Percentiles rank a stretch among this genome's conserved stretches.
Evolutionary conservation across 1,284 basidiomycete genomes (phyloP).

Genomic region (Coriolopsis trogii): DNA sequence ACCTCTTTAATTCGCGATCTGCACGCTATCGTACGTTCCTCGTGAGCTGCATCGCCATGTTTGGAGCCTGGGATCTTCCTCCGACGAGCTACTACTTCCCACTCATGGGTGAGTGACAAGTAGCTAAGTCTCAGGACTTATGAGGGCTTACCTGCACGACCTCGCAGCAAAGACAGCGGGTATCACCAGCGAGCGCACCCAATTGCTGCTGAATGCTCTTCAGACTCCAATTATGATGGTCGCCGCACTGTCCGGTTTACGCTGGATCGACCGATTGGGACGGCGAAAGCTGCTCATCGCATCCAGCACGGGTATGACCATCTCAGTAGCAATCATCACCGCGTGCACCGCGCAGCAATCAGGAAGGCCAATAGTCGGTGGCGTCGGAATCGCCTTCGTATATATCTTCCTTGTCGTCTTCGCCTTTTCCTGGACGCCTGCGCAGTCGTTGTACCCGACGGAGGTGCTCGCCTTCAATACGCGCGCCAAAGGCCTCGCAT

Average conservation of each 20-base stretch:
- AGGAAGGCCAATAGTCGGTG: slow-evolving; percentile 20
- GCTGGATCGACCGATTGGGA: slow-evolving; percentile 23
- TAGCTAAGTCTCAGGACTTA: too few relatives aligned
- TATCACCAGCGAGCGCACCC: slow-evolving; percentile 27
- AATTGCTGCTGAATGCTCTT: slow-evolving; percentile 26
- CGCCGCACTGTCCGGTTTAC: slow-evolving; percentile 23
- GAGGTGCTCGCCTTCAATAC: slow-evolving; percentile 28
- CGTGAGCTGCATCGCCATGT: slow-evolving; percentile 27
- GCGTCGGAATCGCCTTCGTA: slow-evolving; percentile 27
- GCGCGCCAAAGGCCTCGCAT: slow-evolving; percentile 28
- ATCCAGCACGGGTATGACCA: slow-evolving; percentile 26
- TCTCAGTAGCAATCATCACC: slow-evolving; percentile 26
- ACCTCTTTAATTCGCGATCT: slow-evolving; percentile 24
- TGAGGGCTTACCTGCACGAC: not conserved
- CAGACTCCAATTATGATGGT: slow-evolving; percentile 31
- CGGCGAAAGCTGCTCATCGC: slow-evolving; percentile 25
- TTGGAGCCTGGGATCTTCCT: slow-evolving; percentile 26
- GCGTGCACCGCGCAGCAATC: slow-evolving; percentile 27
- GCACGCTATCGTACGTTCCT: slow-evolving; percentile 28
- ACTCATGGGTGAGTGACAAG: slow-evolving; percentile 19
- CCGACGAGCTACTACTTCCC: slow-evolving; percentile 30
- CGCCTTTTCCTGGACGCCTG: slow-evolving; percentile 29
- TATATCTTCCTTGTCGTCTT: slow-evolving; percentile 30
- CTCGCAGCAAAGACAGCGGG: slow-evolving; percentile 22
- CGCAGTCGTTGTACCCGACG: slow-evolving; percentile 28